Conservation (phyloP, 2,329 filamentous ascomycete species). For the Xylogone sp. region DNA sequence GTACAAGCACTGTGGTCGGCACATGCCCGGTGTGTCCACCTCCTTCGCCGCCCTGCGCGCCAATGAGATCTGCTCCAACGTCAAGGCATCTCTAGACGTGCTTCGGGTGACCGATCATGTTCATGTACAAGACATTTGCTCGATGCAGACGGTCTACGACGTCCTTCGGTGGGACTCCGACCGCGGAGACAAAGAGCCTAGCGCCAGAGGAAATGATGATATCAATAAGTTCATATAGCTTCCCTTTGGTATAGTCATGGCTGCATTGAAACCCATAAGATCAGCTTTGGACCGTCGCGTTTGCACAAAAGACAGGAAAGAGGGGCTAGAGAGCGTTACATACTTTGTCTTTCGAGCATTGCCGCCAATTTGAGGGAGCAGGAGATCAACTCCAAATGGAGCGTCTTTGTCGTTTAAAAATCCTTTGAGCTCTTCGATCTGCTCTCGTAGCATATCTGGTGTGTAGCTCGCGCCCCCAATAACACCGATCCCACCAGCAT, state of each 20-base stretch:
- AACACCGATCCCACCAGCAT: constrained; percentile 89
- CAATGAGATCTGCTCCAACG: constrained; percentile 87
- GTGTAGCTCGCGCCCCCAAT: constrained; percentile 92
- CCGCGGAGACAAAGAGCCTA: constrained; percentile 88
- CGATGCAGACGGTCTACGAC: constrained; percentile 87
- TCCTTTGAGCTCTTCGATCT: constrained; percentile 87
- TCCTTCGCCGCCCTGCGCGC: constrained; percentile 92
- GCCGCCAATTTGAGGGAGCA: constrained; percentile 88
- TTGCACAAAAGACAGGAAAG: not conserved
- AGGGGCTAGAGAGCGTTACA: constrained; percentile 13
- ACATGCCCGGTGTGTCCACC: constrained; percentile 92
- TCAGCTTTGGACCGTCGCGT: constrained; percentile 5
- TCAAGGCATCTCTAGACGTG: constrained; percentile 92
- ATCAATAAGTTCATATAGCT: constrained; percentile 81
- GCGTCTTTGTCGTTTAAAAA: constrained; percentile 83
- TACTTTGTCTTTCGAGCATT: constrained; percentile 89
- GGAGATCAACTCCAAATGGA: constrained; percentile 86
- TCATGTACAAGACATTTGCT: constrained; percentile 90
- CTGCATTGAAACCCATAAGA: no score
- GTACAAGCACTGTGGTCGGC: constrained; percentile 76
- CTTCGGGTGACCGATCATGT: constrained; percentile 99
- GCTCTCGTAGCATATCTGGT: constrained; percentile 89
- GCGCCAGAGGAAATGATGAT: constrained; percentile 87
- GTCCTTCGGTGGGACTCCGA: constrained; percentile 81
- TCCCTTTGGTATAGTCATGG: constrained; percentile 98